Evolutionary conservation across 202 grass and related monocot genomes (phyloP).

Genomic region (Setaria viridis): DNA sequence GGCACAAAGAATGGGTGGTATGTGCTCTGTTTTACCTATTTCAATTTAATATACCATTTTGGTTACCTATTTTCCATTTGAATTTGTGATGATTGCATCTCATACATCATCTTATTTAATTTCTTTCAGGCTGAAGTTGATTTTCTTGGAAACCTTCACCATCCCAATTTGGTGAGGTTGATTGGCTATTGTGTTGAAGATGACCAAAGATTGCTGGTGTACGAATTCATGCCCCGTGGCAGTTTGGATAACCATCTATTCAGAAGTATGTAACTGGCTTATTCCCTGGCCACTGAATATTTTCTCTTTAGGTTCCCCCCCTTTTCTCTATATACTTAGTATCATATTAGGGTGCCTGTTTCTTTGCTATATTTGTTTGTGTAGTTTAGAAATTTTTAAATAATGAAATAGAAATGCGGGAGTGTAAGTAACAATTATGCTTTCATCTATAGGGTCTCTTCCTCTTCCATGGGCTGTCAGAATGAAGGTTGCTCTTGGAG

Average conservation of each 20-base stretch:
- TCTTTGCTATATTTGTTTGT: not conserved
- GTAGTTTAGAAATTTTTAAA: conserved; percentile 7
- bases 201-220: conserved; percentile 89
- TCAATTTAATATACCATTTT: conserved; percentile 22
- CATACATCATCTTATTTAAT: not conserved
- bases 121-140: conserved; percentile 78
- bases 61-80: conserved; percentile 16
- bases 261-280: conserved; percentile 65
- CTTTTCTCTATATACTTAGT: not conserved
- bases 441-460: conserved; percentile 64
- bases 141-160: conserved; percentile 82
- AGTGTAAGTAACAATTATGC: not conserved
- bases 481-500: conserved; percentile 88
- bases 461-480: conserved; percentile 81
- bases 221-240: conserved; percentile 90
- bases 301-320: not conserved
- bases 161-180: conserved; percentile 78
- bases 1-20: conserved; percentile 91
- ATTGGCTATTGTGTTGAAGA: conserved; percentile 89
- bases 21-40: conserved; percentile 21
- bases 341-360: conserved; percentile 26
- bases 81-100: conserved; percentile 11
- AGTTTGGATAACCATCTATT: conserved; percentile 91
- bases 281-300: conserved; percentile 13
- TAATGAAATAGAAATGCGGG: conserved; percentile 5